Percentiles rank a stretch among this genome's conserved stretches.
Conservation (phyloP, 768 basidiomycete genomes). For the Kwoniella heveanensis region DNA sequence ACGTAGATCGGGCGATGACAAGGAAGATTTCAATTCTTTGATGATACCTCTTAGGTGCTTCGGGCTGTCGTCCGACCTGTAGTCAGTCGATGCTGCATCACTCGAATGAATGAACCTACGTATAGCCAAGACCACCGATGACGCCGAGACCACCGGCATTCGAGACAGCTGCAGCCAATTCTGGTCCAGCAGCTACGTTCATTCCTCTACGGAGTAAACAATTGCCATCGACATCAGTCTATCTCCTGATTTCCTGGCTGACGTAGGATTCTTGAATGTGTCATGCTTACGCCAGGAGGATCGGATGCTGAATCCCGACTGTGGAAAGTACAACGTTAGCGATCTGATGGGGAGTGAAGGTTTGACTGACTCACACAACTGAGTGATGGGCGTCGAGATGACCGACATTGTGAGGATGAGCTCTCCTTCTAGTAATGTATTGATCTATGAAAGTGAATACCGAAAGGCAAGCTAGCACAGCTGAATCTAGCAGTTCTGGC, state of each 20-base stretch:
- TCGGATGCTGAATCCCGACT: conserved; percentile 76
- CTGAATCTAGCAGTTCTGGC: too few species aligned
- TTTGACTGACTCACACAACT: conserved; percentile 66
- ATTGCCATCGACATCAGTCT: not conserved
- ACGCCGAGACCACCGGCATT: conserved; percentile 93
- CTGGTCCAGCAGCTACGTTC: conserved; percentile 81
- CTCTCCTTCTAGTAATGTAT: not conserved
- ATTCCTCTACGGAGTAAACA: conserved; percentile 58
- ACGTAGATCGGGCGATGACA: conserved; percentile 58
- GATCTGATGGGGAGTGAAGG: not conserved
- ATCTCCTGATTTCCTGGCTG: too few species aligned
- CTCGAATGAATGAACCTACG: conserved; percentile 13
- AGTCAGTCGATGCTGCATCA: conserved; percentile 56
- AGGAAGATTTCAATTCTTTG: conserved; percentile 68
- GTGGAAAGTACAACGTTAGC: not conserved
- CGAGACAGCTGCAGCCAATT: conserved; percentile 84
- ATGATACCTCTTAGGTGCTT: conserved; percentile 37
- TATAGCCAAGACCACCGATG: conserved; percentile 68
- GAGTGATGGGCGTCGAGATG: conserved; percentile 78
- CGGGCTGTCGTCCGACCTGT: conserved; percentile 12
- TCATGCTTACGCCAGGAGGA: conserved; percentile 79
- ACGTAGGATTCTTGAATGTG: conserved; percentile 64
- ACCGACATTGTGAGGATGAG: conserved; percentile 27
- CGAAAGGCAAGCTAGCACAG: too few species aligned
- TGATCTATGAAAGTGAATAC: not conserved